Evolutionary conservation across 2,329 filamentous ascomycete genomes (phyloP).

Genomic region (Penicillium sp.): DNA sequence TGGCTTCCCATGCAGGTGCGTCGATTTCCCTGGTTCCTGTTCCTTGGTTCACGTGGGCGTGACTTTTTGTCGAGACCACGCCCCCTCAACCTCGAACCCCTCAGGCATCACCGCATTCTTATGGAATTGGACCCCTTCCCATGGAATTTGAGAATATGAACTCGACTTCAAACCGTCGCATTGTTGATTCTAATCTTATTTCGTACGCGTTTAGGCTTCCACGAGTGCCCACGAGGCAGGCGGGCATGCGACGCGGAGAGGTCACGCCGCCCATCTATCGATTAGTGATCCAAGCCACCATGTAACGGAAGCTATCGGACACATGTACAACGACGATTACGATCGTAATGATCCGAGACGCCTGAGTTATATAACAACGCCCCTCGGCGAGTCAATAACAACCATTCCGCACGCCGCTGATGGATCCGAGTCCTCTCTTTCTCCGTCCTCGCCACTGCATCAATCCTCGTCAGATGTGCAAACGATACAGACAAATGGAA

Average conservation of each 20-base stretch:
- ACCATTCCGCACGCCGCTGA: slow-evolving; percentile 37
- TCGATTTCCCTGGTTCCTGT: slow-evolving; percentile 13
- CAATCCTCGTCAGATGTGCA: slow-evolving; percentile 38
- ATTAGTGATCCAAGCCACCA: slow-evolving; percentile 90
- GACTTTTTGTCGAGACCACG: background rate
- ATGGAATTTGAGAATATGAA: background rate
- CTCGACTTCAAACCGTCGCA: background rate
- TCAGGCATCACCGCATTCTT: background rate
- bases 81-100: slow-evolving; percentile 1
- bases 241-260: slow-evolving; percentile 54
- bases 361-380: slow-evolving; percentile 68
- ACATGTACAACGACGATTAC: slow-evolving; percentile 79
- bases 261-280: slow-evolving; percentile 62
- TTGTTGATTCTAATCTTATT: slow-evolving; percentile 11
- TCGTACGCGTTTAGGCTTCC: slow-evolving; percentile 39
- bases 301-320: slow-evolving; percentile 90
- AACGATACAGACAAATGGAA: slow-evolving; percentile 34
- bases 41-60: slow-evolving; percentile 1
- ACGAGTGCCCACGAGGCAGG: slow-evolving; percentile 42
- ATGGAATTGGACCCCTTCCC: background rate
- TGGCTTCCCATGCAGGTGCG: slow-evolving; percentile 43
- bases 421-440: slow-evolving; percentile 28
- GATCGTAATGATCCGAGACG: slow-evolving; percentile 63
- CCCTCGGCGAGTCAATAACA: slow-evolving; percentile 46
- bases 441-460: slow-evolving; percentile 31